Evolutionary conservation across 2,329 filamentous ascomycete genomes (phyloP).

Genomic region (Epichloe scottii): DNA sequence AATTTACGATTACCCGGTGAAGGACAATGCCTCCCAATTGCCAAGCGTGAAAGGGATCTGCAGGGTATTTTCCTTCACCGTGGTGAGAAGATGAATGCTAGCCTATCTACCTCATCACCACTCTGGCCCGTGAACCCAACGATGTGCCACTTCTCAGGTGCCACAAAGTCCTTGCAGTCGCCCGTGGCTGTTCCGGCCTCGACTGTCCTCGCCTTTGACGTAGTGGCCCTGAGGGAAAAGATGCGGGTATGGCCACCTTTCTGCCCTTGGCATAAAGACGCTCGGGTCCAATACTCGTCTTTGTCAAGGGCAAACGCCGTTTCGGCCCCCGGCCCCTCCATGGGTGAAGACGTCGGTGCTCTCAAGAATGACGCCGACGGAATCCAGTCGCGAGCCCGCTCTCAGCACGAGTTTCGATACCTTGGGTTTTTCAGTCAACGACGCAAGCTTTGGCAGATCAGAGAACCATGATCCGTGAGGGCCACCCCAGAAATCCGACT

Average conservation of each 20-base stretch:
- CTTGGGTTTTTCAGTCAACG: neutral
- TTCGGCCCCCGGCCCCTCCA: neutral
- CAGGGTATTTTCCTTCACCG: neutral
- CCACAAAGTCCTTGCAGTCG: neutral
- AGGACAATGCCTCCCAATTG: no score
- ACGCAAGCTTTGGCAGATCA: neutral
- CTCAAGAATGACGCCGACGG: neutral
- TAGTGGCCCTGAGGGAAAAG: neutral
- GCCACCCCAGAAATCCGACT: neutral
- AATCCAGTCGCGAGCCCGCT: neutral
- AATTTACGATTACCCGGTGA: no score
- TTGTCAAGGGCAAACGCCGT: neutral
- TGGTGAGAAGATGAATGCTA: neutral
- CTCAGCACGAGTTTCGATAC: neutral
- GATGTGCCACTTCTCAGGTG: neutral
- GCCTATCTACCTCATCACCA: neutral
- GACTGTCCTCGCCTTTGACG: neutral
- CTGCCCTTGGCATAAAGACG: neutral
- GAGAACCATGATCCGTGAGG: neutral
- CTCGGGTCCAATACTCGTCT: neutral
- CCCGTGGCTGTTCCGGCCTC: neutral
- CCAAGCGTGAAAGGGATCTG: no score
- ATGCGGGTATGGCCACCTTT: neutral
- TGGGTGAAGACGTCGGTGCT: neutral
- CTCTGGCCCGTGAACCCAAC: neutral